Base-by-base conservation (phyloP, 2,329 filamentous ascomycete species). In the Pestalotiopsis sp. region DNA sequence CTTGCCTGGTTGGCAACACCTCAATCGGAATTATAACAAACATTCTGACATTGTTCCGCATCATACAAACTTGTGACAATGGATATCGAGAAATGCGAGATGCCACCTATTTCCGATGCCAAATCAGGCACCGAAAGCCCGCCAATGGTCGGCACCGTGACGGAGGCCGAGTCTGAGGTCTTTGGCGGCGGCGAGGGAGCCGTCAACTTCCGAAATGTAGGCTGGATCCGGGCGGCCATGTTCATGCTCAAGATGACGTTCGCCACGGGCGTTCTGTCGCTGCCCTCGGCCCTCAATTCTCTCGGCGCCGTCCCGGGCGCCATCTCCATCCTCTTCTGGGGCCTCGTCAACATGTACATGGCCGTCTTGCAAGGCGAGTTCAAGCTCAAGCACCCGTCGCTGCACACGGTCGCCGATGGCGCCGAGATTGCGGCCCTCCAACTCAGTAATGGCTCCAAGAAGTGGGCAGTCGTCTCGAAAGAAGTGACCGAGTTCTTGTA, bases 161-260 rank as follows among this genome's bases (percentile, higher is more conserved):
- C 23, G 4, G 57, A 59, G 4, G 36, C 57, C 23, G 57, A 59
- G 13, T 13, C 57, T 23, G 60, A 63, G 20, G 60, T 63, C 14
- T 63, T 63, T 41, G 38, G 38, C 20, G 31, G 38, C 20, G 38
- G 31, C 36, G 60, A 38, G n/a, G 60, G 38, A 5, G 31, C 31
- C 7, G 60, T 63, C 25, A 63, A 63, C n/a, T 63, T 63, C n/a
- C 60, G 60, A 11, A 63, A 38, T 2, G 60, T 63, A 17, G 27
- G 31, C 1, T 63, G 60, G 60, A 63, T 39, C 5, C 36, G 38
- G 0, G 60, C 60, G 4, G 60, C 38, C 31, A 63, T 63, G 27
- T 39, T 63, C 60, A 39, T 63, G 31, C 27, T 63, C 60, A 63
- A 63, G 60, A 63, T 41, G 60, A 38, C 27, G 14, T 38, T 63